phyloP scores from a whole-genome alignment of 2,329 filamentous ascomycete genomes.

The Endothia cerciana region DNA sequence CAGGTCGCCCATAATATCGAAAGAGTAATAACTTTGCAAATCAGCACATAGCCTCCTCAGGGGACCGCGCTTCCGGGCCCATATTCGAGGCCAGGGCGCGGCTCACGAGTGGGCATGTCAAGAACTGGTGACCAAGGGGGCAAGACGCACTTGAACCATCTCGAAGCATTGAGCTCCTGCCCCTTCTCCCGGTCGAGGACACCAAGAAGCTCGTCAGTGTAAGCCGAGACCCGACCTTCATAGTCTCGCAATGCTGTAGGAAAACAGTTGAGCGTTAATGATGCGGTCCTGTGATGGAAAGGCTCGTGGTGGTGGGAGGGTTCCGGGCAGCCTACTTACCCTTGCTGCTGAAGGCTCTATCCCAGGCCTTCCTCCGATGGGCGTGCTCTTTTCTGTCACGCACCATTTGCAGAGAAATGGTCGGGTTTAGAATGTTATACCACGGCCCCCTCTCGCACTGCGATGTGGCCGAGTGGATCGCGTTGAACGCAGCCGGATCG shows the following conservation, averaged over 20 bases:
- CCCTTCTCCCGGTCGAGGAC: conserved; percentile 14
- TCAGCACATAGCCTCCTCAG: neutral
- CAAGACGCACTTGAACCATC: conserved; percentile 18
- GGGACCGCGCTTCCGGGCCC: no score
- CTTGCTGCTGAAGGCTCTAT: conserved; percentile 38
- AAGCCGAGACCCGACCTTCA: conserved; percentile 8
- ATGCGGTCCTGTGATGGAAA: no score
- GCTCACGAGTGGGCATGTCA: neutral
- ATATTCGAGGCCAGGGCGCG: no score
- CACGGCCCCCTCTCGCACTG: conserved; percentile 40
- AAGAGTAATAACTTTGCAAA: conserved; percentile 31
- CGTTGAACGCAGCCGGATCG: conserved; percentile 35
- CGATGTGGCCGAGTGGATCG: conserved; percentile 37
- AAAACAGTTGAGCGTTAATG: neutral
- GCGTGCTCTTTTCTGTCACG: conserved; percentile 39
- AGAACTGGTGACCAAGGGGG: neutral
- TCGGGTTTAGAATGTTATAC: conserved; percentile 39
- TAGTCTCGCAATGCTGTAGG: conserved; percentile 15
- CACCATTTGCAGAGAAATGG: conserved; percentile 37
- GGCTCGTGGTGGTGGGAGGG: neutral
- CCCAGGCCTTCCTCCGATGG: conserved; percentile 40
- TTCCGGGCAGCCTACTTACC: conserved; percentile 20
- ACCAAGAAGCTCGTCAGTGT: conserved; percentile 17
- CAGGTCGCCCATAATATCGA: conserved; percentile 48
- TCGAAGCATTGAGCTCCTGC: conserved; percentile 6